A percentile compares a stretch with the other conserved stretches of the same genome.
Evolutionary conservation across 2,329 filamentous ascomycete genomes (phyloP).

Genomic region (Ophiostoma quercus): DNA sequence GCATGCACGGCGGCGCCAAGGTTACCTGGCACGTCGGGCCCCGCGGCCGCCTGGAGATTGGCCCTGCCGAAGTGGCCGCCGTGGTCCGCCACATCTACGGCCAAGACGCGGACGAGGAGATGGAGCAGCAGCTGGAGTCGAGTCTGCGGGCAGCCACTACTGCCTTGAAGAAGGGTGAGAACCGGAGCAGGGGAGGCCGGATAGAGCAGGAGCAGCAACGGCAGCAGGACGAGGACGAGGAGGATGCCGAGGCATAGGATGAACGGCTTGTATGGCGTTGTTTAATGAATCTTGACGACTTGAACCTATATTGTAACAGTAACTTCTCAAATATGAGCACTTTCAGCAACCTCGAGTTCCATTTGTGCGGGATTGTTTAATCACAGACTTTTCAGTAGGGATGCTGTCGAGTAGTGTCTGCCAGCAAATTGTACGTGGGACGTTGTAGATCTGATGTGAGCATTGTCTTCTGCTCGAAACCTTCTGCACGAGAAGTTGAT

Average conservation of each 20-base stretch:
- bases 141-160: constrained; percentile 48
- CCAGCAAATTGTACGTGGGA: no score
- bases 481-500: no score
- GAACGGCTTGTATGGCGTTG: not conserved
- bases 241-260: not conserved
- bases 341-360: not conserved
- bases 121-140: constrained; percentile 55
- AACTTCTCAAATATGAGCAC: not conserved
- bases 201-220: constrained; percentile 15
- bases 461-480: no score
- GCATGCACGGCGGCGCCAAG: constrained; percentile 29
- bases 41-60: constrained; percentile 79
- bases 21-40: constrained; percentile 81
- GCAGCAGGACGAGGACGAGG: constrained; percentile 5
- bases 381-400: not conserved
- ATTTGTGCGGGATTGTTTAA: not conserved
- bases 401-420: no score
- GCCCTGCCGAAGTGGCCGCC: constrained; percentile 66
- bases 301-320: not conserved
- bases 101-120: constrained; percentile 43
- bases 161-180: not conserved
- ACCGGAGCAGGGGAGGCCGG: not conserved
- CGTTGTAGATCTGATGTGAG: no score
- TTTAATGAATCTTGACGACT: not conserved
- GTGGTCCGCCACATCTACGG: constrained; percentile 61